Conservation (phyloP, 108 stramenopile species). For the Discostella stelligeroides region DNA sequence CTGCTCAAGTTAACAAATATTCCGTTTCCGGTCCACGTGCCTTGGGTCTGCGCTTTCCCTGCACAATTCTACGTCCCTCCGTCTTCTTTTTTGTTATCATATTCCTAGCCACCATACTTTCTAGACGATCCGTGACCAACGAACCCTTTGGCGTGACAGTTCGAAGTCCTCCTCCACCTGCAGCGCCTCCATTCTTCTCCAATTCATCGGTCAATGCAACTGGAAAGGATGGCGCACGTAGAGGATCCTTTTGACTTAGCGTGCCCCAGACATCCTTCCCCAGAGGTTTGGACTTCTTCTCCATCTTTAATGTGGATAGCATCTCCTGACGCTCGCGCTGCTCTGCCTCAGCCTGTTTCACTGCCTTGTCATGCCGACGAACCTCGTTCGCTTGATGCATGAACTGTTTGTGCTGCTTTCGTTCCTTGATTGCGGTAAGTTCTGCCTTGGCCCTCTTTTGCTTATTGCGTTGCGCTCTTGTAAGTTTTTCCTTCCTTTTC, state of each 20-base stretch:
- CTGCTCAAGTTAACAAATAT: conserved; percentile 43
- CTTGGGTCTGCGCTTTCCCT: conserved; percentile 69
- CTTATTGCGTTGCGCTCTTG: conserved; percentile 82
- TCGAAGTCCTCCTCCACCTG: conserved; percentile 49
- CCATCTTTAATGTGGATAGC: conserved; percentile 28
- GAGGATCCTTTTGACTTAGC: conserved; percentile 61
- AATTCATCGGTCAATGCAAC: conserved; percentile 79
- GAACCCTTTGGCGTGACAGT: conserved; percentile 82
- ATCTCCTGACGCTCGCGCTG: conserved; percentile 30
- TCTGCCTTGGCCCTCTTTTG: conserved; percentile 73
- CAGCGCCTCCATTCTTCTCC: background rate
- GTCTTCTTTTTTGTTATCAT: conserved; percentile 70
- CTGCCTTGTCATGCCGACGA: conserved; percentile 43
- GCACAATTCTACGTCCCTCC: conserved; percentile 59
- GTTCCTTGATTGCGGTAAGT: conserved; percentile 49
- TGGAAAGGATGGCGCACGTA: conserved; percentile 73
- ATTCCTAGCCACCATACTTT: conserved; percentile 73
- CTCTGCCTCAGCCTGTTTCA: conserved; percentile 32
- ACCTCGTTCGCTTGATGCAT: conserved; percentile 61
- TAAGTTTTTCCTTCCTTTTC: conserved; percentile 73
- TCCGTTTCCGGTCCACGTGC: conserved; percentile 41
- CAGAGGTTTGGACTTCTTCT: conserved; percentile 46
- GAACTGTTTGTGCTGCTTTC: conserved; percentile 57
- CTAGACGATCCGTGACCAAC: conserved; percentile 76
- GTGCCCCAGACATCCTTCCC: conserved; percentile 58